A percentile compares a stretch with the other conserved stretches of the same genome.
Evolutionary conservation across 345 rosid species (phyloP).

Genomic region (Pistacia atlantica): DNA sequence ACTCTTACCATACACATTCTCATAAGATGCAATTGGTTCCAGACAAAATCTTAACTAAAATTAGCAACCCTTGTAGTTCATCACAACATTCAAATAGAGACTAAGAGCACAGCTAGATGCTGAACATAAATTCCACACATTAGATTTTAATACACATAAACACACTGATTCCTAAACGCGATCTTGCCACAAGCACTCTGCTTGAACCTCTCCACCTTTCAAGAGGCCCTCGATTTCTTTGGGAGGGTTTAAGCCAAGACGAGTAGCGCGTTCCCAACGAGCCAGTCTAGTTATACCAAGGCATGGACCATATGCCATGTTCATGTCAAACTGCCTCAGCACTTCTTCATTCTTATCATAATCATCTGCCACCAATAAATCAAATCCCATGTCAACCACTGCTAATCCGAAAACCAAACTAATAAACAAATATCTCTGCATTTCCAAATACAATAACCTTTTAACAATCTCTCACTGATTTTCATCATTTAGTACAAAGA

Average conservation of each 20-base stretch:
- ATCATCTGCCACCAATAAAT: slow-evolving; percentile 38
- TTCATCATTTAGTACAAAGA: neutral
- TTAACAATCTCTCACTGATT: neutral
- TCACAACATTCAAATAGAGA: slow-evolving; percentile 1
- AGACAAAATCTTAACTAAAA: neutral
- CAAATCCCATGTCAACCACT: neutral
- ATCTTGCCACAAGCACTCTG: slow-evolving; percentile 71
- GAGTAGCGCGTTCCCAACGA: slow-evolving; percentile 79
- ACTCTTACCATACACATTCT: neutral
- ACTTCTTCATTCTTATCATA: slow-evolving; percentile 46
- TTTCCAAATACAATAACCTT: neutral
- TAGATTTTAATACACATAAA: neutral
- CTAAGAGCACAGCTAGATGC: slow-evolving; percentile 18
- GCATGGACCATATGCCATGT: slow-evolving; percentile 85
- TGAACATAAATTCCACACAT: neutral
- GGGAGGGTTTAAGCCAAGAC: slow-evolving; percentile 71
- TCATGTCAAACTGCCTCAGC: slow-evolving; percentile 79
- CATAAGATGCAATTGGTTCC: neutral
- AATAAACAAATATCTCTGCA: neutral
- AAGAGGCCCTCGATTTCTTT: slow-evolving; percentile 48
- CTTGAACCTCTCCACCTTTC: slow-evolving; percentile 44
- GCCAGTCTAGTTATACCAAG: slow-evolving; percentile 66
- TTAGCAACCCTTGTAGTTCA: neutral
- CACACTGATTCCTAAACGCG: slow-evolving; percentile 38
- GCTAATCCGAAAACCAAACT: too few species aligned